Evolutionary conservation across 1,139 yeast genomes (phyloP).

Genomic region (Protomyces inundatus): DNA sequence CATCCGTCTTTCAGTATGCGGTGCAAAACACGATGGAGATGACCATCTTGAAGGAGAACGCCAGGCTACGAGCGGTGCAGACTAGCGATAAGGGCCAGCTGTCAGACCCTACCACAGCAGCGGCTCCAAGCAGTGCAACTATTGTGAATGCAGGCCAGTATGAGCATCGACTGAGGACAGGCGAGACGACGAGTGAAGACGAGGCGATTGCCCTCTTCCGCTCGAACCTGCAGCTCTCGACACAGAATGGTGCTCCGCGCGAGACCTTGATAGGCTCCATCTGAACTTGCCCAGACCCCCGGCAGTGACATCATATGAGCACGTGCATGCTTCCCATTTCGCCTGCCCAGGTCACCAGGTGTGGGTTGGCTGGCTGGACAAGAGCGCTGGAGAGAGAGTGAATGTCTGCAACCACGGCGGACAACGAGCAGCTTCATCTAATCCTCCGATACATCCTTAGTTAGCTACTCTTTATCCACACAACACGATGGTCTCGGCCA

Average conservation of each 20-base stretch:
- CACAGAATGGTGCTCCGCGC: neutral
- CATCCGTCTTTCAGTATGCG: conserved; percentile 88
- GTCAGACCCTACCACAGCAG: neutral
- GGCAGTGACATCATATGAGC: neutral
- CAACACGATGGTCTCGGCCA: neutral
- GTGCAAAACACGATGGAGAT: conserved; percentile 86
- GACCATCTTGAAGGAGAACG: conserved; percentile 50
- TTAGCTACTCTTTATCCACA: no score
- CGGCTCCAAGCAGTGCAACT: neutral
- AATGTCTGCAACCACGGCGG: no score
- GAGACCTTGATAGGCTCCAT: neutral
- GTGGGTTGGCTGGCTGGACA: no score
- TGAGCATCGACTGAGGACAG: neutral
- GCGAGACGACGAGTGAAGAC: neutral
- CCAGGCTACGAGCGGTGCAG: neutral
- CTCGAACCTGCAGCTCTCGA: neutral
- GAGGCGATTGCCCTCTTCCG: neutral
- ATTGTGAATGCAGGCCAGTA: neutral
- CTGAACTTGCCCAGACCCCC: neutral
- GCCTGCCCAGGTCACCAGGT: no score
- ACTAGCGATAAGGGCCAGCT: neutral
- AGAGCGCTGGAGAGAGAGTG: no score
- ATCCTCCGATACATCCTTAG: no score
- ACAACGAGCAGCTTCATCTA: no score
- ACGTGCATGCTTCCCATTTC: no score